phyloP scores from a whole-genome alignment of 2,329 filamentous ascomycete species.

The Bipolaris cookei region DNA sequence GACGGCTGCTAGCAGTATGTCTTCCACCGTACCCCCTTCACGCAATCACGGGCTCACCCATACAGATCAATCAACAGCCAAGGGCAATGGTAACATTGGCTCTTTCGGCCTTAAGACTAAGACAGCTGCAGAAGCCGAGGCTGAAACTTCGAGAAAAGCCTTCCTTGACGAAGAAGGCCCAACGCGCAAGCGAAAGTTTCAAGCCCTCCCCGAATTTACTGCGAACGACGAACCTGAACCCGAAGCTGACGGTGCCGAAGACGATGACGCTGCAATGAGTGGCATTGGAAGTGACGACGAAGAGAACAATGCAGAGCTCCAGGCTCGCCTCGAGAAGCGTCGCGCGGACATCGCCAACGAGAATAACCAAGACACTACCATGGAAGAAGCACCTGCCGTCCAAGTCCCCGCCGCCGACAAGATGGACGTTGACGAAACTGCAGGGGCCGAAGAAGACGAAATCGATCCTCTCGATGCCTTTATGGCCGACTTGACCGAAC shows the following conservation, averaged over 20 bases:
- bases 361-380: constrained; percentile 58
- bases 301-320: constrained; percentile 80
- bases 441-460: constrained; percentile 67
- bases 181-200: constrained; percentile 83
- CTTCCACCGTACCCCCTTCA: neutral
- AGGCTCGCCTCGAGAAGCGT: constrained; percentile 76
- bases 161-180: constrained; percentile 80
- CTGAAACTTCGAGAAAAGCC: constrained; percentile 74
- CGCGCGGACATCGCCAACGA: constrained; percentile 67
- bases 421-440: constrained; percentile 63
- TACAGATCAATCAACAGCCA: constrained; percentile 58
- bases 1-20: constrained; percentile 27
- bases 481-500: constrained; percentile 71
- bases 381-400: constrained; percentile 49
- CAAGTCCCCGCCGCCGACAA: constrained; percentile 46
- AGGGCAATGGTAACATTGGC: constrained; percentile 75
- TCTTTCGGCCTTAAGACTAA: constrained; percentile 78
- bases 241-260: constrained; percentile 59
- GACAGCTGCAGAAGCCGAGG: constrained; percentile 70
- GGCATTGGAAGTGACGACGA: constrained; percentile 87
- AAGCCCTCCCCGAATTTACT: constrained; percentile 80
- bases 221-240: constrained; percentile 51
- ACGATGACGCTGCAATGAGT: constrained; percentile 75
- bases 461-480: constrained; percentile 95
- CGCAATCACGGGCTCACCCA: constrained; percentile 23